Evolutionary conservation across 768 basidiomycete species (phyloP).

Genomic region (Auricularia cornea): DNA sequence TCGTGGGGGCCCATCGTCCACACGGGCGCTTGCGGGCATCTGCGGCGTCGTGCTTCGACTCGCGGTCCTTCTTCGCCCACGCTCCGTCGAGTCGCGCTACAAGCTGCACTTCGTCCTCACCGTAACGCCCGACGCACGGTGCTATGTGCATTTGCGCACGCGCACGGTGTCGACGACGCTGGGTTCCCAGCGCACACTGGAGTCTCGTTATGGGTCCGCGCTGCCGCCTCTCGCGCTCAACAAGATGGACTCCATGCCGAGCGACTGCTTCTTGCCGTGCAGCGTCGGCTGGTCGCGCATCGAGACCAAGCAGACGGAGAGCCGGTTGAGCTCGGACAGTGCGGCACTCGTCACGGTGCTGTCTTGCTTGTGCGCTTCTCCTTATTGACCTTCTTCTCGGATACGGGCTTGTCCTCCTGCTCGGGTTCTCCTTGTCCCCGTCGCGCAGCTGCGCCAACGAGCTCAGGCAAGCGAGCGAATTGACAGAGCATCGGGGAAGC

Average conservation of each 20-base stretch:
- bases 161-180: background rate
- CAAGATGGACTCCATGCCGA: background rate
- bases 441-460: conserved; percentile 54
- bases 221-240: background rate
- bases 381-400: conserved; percentile 5
- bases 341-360: background rate
- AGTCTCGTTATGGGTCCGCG: background rate
- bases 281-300: background rate
- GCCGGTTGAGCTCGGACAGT: background rate
- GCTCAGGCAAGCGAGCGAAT: conserved; percentile 60
- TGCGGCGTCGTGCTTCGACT: background rate
- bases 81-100: background rate
- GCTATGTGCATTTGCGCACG: background rate
- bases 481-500: conserved; percentile 53
- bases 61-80: background rate
- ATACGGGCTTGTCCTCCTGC: conserved; percentile 11
- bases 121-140: background rate
- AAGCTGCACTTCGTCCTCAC: background rate
- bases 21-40: background rate
- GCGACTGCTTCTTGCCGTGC: background rate
- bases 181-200: background rate
- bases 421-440: background rate
- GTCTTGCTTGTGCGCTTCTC: conserved; percentile 6
- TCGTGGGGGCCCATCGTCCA: background rate
- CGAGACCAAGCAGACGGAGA: background rate